These are phyloP conservation scores for Pseudogymnoascus destructans DNA, from an alignment of 2,329 filamentous ascomycete genomes.

Conservation along the genomic window DNA sequence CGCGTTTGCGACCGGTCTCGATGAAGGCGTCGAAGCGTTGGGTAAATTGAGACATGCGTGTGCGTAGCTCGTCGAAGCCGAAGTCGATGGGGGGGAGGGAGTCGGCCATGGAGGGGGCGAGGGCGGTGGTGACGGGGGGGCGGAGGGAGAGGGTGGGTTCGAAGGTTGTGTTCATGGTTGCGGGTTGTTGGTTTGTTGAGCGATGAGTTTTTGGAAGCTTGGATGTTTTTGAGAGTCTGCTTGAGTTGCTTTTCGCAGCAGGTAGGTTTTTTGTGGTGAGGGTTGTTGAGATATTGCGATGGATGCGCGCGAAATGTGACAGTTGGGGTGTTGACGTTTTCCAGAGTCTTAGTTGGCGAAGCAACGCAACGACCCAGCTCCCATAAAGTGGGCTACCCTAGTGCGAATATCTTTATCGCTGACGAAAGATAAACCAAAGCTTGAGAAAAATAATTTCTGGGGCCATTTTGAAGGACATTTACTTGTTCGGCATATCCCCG, in stretches of 20 bases:
- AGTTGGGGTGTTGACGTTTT: slow-evolving; percentile 6
- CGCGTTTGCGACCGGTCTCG: slow-evolving; percentile 75
- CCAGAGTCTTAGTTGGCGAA: background rate
- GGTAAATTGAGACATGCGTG: slow-evolving; percentile 89
- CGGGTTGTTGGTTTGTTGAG: background rate
- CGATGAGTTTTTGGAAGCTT: background rate
- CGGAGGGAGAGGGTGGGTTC: slow-evolving; percentile 51
- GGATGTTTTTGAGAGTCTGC: background rate
- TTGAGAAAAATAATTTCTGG: background rate
- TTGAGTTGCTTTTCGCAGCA: background rate
- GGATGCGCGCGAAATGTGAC: background rate
- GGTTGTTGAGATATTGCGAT: background rate
- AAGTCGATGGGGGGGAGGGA: slow-evolving; percentile 84
- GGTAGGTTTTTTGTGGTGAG: background rate
- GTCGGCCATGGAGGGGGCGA: slow-evolving; percentile 56
- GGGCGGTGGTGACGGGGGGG: slow-evolving; percentile 37
- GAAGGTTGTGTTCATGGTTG: slow-evolving; percentile 46
- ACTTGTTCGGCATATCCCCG: slow-evolving; percentile 1
- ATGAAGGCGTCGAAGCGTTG: slow-evolving; percentile 87
- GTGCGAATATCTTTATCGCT: slow-evolving; percentile 9
- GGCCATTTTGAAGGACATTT: background rate
- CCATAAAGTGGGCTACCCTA: background rate
- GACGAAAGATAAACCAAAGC: background rate
- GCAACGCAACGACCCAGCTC: background rate
- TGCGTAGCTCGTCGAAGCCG: slow-evolving; percentile 87